Conservation (phyloP, 2,329 filamentous ascomycete species). For the Beauveria sp. region DNA sequence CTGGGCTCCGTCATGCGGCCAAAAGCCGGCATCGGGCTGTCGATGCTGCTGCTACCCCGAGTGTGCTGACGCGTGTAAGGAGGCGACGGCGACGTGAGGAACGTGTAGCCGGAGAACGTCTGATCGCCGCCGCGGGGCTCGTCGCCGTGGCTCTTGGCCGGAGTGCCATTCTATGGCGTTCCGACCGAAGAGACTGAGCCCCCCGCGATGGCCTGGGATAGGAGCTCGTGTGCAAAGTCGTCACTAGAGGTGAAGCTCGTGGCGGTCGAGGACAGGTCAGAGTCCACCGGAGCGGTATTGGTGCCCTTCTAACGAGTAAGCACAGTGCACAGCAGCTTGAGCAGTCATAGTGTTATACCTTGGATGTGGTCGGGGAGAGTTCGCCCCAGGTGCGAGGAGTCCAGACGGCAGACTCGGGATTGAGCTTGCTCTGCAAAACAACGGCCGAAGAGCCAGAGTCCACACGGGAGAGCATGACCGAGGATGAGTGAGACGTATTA, state of each 20-base stretch:
- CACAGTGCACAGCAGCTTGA: background rate
- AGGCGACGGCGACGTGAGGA: background rate
- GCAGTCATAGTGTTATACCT: background rate
- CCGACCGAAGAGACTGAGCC: conserved; percentile 8
- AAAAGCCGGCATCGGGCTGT: conserved; percentile 5
- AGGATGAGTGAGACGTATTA: background rate
- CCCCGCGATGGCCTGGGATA: conserved; percentile 3
- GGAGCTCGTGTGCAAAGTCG: background rate
- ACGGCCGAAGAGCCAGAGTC: background rate
- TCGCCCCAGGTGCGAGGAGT: conserved; percentile 1
- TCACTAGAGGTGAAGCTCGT: background rate
- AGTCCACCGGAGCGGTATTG: background rate
- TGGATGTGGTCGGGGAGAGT: background rate
- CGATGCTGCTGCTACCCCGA: background rate
- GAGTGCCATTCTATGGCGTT: conserved; percentile 14
- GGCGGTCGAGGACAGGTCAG: background rate
- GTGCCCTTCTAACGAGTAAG: background rate
- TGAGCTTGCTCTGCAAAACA: background rate
- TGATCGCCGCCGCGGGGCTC: background rate
- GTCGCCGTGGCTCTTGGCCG: background rate
- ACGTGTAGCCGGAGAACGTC: background rate
- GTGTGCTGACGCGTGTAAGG: background rate
- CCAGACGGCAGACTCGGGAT: conserved; percentile 9
- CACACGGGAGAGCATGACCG: background rate
- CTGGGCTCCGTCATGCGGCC: conserved; percentile 32